phyloP scores from a whole-genome alignment of 805 yeast species.

The Yamadazyma ubonensis region DNA sequence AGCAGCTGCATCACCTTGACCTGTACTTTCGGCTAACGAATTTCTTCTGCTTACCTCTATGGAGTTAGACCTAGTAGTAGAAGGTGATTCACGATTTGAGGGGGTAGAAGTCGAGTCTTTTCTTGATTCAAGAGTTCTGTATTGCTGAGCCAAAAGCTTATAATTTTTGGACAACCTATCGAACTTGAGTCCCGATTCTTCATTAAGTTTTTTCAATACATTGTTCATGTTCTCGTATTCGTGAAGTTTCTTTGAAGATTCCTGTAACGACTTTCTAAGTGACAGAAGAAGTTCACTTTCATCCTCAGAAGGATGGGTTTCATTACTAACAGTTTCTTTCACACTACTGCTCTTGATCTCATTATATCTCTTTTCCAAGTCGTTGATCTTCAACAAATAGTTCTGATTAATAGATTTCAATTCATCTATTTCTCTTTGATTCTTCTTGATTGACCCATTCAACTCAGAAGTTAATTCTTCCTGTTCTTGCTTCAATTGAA shows the following conservation, averaged over 20 bases:
- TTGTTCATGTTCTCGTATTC: slow-evolving; percentile 55
- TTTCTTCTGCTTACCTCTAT: slow-evolving; percentile 5
- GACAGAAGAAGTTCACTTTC: slow-evolving; percentile 37
- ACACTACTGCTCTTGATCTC: slow-evolving; percentile 24
- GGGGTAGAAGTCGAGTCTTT: slow-evolving; percentile 11
- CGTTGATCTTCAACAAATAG: slow-evolving; percentile 39
- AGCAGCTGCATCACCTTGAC: slow-evolving; percentile 12
- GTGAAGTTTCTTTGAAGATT: slow-evolving; percentile 49
- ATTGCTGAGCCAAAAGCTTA: slow-evolving; percentile 60
- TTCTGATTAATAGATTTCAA: slow-evolving; percentile 41
- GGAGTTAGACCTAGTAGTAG: slow-evolving; percentile 12
- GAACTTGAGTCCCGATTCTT: slow-evolving; percentile 64
- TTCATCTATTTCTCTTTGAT: slow-evolving; percentile 68
- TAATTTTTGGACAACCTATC: slow-evolving; percentile 71
- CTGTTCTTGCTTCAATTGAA: slow-evolving; percentile 57
- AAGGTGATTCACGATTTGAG: slow-evolving; percentile 1
- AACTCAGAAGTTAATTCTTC: slow-evolving; percentile 33
- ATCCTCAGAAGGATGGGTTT: not conserved
- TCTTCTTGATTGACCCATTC: slow-evolving; percentile 48
- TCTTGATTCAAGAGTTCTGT: slow-evolving; percentile 42
- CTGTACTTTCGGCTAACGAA: not conserved
- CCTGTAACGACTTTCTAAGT: slow-evolving; percentile 53
- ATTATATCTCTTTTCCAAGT: slow-evolving; percentile 33
- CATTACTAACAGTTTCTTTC: slow-evolving; percentile 12
- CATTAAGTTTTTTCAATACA: slow-evolving; percentile 59